Evolutionary conservation across 2,329 filamentous ascomycete genomes (phyloP).

Genomic region (Trichophyton mentagrophytes): DNA sequence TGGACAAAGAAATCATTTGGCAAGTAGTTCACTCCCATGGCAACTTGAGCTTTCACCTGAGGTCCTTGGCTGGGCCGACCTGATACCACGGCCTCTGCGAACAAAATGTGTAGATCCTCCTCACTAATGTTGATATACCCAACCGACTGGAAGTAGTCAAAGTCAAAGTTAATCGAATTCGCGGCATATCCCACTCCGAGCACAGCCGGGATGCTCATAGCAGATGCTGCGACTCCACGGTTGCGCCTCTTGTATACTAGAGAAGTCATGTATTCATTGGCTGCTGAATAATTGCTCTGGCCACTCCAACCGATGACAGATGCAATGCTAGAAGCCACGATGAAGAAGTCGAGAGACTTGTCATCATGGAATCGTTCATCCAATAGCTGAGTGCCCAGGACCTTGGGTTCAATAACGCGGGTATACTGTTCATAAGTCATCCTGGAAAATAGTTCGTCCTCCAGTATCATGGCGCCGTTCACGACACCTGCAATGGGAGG

Average conservation of each 20-base stretch:
- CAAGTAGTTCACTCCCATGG: neutral
- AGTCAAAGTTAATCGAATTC: slow-evolving; percentile 4
- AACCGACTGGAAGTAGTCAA: neutral
- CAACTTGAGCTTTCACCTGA: neutral
- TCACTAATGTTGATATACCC: slow-evolving; percentile 26
- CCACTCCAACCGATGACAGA: slow-evolving; percentile 23
- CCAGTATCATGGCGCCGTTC: slow-evolving; percentile 27
- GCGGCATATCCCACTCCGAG: slow-evolving; percentile 7
- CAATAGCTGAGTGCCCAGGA: slow-evolving; percentile 23
- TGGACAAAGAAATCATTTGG: neutral
- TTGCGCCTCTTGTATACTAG: slow-evolving; percentile 16
- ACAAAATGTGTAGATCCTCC: slow-evolving; percentile 40
- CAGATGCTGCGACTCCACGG: slow-evolving; percentile 6
- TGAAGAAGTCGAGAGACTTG: slow-evolving; percentile 9
- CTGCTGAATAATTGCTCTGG: slow-evolving; percentile 30
- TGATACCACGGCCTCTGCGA: slow-evolving; percentile 39
- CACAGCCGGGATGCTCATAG: slow-evolving; percentile 7
- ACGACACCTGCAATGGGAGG: slow-evolving; percentile 21
- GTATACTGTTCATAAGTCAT: slow-evolving; percentile 22
- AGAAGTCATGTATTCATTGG: slow-evolving; percentile 33
- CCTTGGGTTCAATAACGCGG: slow-evolving; percentile 27
- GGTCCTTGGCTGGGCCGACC: slow-evolving; percentile 22
- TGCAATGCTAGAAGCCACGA: slow-evolving; percentile 14
- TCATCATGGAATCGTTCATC: slow-evolving; percentile 13
- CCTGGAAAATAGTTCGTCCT: slow-evolving; percentile 24